These are phyloP conservation scores for Coffea canephora DNA, from an alignment of 257 asterid genomes.

Conservation along the genomic window DNA sequence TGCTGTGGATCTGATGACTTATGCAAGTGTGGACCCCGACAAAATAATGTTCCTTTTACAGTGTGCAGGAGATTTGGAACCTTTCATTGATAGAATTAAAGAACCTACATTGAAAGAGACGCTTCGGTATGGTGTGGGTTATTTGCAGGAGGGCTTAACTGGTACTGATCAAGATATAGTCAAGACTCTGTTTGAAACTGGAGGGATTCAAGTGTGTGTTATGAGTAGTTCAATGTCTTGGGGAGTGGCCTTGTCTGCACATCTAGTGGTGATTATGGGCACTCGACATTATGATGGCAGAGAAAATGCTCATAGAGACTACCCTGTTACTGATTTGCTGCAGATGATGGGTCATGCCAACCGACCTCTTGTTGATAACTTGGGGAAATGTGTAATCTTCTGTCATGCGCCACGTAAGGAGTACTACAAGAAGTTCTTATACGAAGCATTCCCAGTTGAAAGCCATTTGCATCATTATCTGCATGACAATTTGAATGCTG, in stretches of 20 bases:
- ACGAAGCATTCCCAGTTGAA: slow-evolving; percentile 46
- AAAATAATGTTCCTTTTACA: slow-evolving; percentile 26
- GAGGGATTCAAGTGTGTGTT: slow-evolving; percentile 47
- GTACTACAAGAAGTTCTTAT: slow-evolving; percentile 46
- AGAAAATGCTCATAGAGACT: slow-evolving; percentile 43
- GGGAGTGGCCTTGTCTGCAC: slow-evolving; percentile 43
- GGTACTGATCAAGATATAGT: slow-evolving; percentile 41
- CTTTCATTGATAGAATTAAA: slow-evolving; percentile 33
- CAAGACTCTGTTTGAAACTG: slow-evolving; percentile 39
- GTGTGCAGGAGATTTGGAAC: slow-evolving; percentile 32
- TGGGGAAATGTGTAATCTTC: slow-evolving; percentile 45
- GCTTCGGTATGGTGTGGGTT: slow-evolving; percentile 38
- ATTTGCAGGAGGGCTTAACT: slow-evolving; percentile 42
- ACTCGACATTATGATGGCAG: slow-evolving; percentile 42
- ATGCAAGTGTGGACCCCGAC: slow-evolving; percentile 30
- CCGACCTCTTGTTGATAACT: slow-evolving; percentile 39
- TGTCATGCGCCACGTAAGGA: slow-evolving; percentile 49
- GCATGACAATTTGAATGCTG: slow-evolving; percentile 45
- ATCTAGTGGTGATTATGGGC: slow-evolving; percentile 49
- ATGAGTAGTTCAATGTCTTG: slow-evolving; percentile 45
- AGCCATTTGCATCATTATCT: slow-evolving; percentile 44
- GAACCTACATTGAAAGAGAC: slow-evolving; percentile 37
- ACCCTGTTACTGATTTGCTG: slow-evolving; percentile 44
- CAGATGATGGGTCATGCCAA: slow-evolving; percentile 58
- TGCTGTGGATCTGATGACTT: slow-evolving; percentile 48